These are phyloP conservation scores for Pythium insidiosum DNA, from an alignment of 352 stramenopile genomes.

Conservation along the genomic window DNA sequence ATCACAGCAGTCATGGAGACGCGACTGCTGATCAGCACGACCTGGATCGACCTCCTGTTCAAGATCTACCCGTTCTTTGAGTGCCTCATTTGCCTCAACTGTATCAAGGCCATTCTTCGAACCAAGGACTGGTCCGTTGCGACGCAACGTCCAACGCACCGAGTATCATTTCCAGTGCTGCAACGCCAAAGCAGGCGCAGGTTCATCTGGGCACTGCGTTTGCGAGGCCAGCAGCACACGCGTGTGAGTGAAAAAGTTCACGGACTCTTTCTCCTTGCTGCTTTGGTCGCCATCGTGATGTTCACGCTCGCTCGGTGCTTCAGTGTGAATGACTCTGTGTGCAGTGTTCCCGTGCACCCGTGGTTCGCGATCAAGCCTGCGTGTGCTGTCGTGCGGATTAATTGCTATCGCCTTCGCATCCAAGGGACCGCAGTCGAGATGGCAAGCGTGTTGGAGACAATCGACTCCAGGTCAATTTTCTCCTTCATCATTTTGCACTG, in stretches of 20 bases:
- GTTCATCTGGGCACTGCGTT: neutral
- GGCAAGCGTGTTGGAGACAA: neutral
- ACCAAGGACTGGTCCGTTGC: too few relatives aligned
- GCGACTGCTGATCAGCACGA: neutral
- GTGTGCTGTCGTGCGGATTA: neutral
- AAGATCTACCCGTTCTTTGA: constrained; percentile 1
- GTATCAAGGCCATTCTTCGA: neutral
- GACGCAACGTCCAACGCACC: too few relatives aligned
- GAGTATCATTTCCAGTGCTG: too few relatives aligned
- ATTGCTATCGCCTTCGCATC: neutral
- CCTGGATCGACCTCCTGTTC: neutral
- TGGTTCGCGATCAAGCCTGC: neutral
- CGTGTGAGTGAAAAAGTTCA: neutral
- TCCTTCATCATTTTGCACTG: constrained; percentile 1
- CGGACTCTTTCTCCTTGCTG: neutral
- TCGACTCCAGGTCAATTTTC: neutral
- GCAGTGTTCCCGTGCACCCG: neutral
- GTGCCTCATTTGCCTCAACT: neutral
- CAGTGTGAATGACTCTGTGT: neutral
- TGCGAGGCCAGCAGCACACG: neutral
- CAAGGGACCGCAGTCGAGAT: neutral
- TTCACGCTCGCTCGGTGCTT: neutral
- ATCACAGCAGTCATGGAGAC: constrained; percentile 6
- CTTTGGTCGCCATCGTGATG: neutral
- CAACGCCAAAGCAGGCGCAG: neutral